Evolutionary conservation across 2,329 filamentous ascomycete species (phyloP).

Genomic region (Aspergillus intermedius): DNA sequence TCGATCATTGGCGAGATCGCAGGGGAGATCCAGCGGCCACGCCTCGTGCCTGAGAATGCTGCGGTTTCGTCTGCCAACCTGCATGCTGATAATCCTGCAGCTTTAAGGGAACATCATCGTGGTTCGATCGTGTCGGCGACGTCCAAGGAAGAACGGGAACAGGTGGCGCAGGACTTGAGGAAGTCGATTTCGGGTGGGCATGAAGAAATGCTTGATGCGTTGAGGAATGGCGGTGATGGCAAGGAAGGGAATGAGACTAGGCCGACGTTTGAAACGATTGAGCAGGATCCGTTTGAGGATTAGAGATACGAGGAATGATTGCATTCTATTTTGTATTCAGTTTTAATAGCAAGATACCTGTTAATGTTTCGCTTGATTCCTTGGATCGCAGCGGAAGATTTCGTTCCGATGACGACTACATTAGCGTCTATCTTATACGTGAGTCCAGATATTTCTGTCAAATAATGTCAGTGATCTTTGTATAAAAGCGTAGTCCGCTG

Average conservation of each 20-base stretch:
- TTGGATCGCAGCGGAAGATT: too few relatives aligned
- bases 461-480: too few relatives aligned
- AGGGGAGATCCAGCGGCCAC: slow-evolving; percentile 21
- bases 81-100: slow-evolving; percentile 30
- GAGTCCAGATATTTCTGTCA: too few relatives aligned
- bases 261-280: slow-evolving; percentile 15
- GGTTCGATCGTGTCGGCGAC: slow-evolving; percentile 30
- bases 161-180: slow-evolving; percentile 31
- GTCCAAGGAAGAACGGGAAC: slow-evolving; percentile 28
- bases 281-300: slow-evolving; percentile 13
- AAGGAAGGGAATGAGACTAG: slow-evolving; percentile 2
- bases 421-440: too few relatives aligned
- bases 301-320: neutral
- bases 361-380: too few relatives aligned
- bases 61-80: slow-evolving; percentile 35
- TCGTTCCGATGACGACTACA: too few relatives aligned
- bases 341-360: neutral
- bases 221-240: slow-evolving; percentile 22
- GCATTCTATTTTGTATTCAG: neutral
- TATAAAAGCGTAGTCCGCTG: too few relatives aligned
- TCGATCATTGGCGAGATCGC: slow-evolving; percentile 28
- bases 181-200: slow-evolving; percentile 29
- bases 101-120: slow-evolving; percentile 34
- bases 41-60: slow-evolving; percentile 28
- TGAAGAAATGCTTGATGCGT: slow-evolving; percentile 19